phyloP scores from a whole-genome alignment of 108 stramenopile species.

The Cyclotella cryptica region DNA sequence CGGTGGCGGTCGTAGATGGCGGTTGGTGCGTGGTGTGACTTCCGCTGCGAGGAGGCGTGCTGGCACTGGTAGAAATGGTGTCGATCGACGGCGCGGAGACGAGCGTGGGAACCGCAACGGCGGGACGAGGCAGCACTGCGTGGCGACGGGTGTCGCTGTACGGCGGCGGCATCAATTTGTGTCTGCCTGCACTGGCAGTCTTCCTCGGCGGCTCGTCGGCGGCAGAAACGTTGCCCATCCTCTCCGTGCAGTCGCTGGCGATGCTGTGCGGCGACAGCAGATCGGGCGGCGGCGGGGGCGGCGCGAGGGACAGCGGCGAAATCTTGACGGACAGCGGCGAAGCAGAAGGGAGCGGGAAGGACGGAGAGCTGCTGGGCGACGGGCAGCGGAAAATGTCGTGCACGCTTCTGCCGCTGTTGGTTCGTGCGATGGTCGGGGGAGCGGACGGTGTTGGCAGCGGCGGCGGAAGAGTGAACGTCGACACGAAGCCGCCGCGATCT shows the following conservation, averaged over 20 bases:
- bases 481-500: conserved; percentile 20
- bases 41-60: neutral
- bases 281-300: neutral
- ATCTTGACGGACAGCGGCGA: neutral
- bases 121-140: no score
- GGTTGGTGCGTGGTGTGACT: neutral
- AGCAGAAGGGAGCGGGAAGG: neutral
- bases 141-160: no score
- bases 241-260: neutral
- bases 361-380: conserved; percentile 14
- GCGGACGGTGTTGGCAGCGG: neutral
- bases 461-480: conserved; percentile 11
- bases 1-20: neutral
- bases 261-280: neutral
- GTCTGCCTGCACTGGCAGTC: neutral
- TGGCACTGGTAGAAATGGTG: neutral
- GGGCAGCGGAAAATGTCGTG: conserved; percentile 16
- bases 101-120: no score
- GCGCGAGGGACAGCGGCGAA: neutral
- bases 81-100: neutral
- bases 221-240: neutral
- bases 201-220: neutral
- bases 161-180: neutral
- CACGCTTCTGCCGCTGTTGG: conserved; percentile 1
- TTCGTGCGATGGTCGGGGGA: neutral